Base-by-base conservation (phyloP, 768 basidiomycete genomes). In the Lactifluus echinatus region DNA sequence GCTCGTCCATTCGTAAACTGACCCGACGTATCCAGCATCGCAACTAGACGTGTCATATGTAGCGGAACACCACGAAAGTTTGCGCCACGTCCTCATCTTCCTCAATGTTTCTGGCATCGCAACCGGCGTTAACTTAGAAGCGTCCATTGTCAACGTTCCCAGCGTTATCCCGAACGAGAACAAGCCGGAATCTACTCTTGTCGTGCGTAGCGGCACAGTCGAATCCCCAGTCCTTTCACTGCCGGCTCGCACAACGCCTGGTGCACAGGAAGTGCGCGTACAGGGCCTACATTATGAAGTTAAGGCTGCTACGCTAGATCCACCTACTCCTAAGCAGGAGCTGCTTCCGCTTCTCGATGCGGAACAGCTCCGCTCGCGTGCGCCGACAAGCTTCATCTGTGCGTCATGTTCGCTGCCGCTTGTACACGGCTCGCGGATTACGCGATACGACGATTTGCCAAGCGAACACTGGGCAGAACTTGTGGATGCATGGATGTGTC, bases 401-500 rank as follows among this genome's bases (percentile, higher is more conserved):
- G 74, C 85, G 2, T 85, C 84, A 1, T 95, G 93, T 66, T 85
- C 87, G 3, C 73, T 90, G 10, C 84, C 87, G 11, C 71, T 95
- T 33, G 68, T 78, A 12, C 77, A 85, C 36, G 71, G 77, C 0
- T 70, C 80, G 5, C 73, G 70, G 40, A 68, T 81, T 19, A 60
- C 57, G 24, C 73, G 70, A 44, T 98, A 89, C 69, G 81, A 84
- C 37, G 93, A 96, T 67, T 74, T 98, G 12, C 95, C 95, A 3
- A 93, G 90, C 4, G 94, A 97, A 67, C 87, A 98, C 65, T 98
- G 95, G 95, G 87, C 92, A 61, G 95, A 98, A 69, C 83, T 98
- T 15, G 82, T 98, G 19, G 95, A 97, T 61, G 87, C 93, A 7
- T 98, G 95, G 95, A 93, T 98, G 88, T 98, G 95, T 65, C 95